Evolutionary conservation across 805 yeast genomes (phyloP).

Genomic region (Nakazawaea wickerhamii): DNA sequence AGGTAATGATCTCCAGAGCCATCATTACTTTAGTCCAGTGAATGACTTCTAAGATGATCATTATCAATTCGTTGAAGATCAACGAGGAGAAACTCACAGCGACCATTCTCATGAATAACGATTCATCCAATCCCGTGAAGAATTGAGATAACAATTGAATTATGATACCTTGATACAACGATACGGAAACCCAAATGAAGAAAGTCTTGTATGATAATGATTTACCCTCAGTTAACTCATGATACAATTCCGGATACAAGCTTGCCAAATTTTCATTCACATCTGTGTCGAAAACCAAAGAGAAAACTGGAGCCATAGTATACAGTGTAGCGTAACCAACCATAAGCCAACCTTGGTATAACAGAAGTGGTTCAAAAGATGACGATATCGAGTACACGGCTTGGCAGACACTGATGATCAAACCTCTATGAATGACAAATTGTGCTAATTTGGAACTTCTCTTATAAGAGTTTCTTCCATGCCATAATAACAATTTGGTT

Average conservation of each 20-base stretch:
- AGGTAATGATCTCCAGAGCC: slow-evolving; percentile 64
- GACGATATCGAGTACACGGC: slow-evolving; percentile 88
- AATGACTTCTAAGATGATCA: slow-evolving; percentile 90
- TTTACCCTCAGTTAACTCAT: slow-evolving; percentile 83
- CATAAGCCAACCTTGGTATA: slow-evolving; percentile 95
- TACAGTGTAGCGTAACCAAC: slow-evolving; percentile 97
- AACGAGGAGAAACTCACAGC: slow-evolving; percentile 77
- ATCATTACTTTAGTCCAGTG: slow-evolving; percentile 87
- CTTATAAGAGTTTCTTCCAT: slow-evolving; percentile 95
- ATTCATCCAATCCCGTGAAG: slow-evolving; percentile 56
- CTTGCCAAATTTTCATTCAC: slow-evolving; percentile 85
- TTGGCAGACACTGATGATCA: slow-evolving; percentile 90
- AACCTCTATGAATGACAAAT: slow-evolving; percentile 94
- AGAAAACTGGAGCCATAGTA: slow-evolving; percentile 98
- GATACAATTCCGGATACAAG: slow-evolving; percentile 90
- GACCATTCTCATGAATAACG: slow-evolving; percentile 69
- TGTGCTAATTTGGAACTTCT: slow-evolving; percentile 93
- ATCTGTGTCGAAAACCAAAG: slow-evolving; percentile 85
- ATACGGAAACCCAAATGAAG: slow-evolving; percentile 84
- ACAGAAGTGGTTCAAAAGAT: slow-evolving; percentile 85
- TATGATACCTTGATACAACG: slow-evolving; percentile 84
- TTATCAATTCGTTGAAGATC: slow-evolving; percentile 77
- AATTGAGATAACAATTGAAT: slow-evolving; percentile 80
- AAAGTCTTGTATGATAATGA: slow-evolving; percentile 84
- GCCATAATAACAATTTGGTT: slow-evolving; percentile 89